Percentiles rank a stretch among this genome's conserved stretches.
phyloP scores from a whole-genome alignment of 1,139 yeast species.

The Meyerozyma carpophila region DNA sequence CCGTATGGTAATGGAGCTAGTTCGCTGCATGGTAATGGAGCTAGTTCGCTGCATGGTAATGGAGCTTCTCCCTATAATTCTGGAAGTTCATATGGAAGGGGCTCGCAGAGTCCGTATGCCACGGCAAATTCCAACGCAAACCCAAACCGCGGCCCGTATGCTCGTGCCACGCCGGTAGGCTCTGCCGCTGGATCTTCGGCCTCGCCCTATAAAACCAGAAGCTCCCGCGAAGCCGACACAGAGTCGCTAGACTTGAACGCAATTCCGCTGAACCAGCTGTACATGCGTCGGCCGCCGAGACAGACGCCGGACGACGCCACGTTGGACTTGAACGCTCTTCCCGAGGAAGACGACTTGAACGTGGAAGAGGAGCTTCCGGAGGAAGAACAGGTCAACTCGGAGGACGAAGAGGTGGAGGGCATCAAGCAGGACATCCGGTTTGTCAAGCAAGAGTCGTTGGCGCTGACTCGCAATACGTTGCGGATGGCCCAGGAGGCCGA shows the following conservation, averaged over 20 bases:
- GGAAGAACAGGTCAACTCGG: conserved; percentile 46
- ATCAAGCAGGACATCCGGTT: conserved; percentile 80
- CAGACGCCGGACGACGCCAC: conserved; percentile 21
- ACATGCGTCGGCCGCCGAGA: conserved; percentile 17
- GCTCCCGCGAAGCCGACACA: conserved; percentile 15
- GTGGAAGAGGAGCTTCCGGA: conserved; percentile 36
- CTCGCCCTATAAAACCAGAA: background rate
- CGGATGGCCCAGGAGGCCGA: conserved; percentile 91
- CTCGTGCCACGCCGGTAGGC: too few relatives aligned
- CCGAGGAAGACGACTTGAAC: conserved; percentile 35
- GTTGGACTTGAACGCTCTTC: conserved; percentile 33
- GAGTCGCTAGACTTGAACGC: conserved; percentile 40
- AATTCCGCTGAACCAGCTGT: conserved; percentile 33
- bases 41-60: too few relatives aligned
- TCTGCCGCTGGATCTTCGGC: too few relatives aligned
- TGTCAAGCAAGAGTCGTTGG: conserved; percentile 82
- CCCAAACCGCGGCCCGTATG: too few relatives aligned
- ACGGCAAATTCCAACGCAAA: too few relatives aligned
- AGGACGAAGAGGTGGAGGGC: conserved; percentile 86
- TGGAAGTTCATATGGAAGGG: too few relatives aligned
- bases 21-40: too few relatives aligned
- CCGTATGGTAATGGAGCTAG: background rate
- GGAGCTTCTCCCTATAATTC: too few relatives aligned
- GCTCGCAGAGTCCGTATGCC: too few relatives aligned
- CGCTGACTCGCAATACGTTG: conserved; percentile 80